Percentiles rank a stretch among this genome's conserved stretches.
Evolutionary conservation across 768 basidiomycete genomes (phyloP).

Genomic region (Ephemerocybe angulata): DNA sequence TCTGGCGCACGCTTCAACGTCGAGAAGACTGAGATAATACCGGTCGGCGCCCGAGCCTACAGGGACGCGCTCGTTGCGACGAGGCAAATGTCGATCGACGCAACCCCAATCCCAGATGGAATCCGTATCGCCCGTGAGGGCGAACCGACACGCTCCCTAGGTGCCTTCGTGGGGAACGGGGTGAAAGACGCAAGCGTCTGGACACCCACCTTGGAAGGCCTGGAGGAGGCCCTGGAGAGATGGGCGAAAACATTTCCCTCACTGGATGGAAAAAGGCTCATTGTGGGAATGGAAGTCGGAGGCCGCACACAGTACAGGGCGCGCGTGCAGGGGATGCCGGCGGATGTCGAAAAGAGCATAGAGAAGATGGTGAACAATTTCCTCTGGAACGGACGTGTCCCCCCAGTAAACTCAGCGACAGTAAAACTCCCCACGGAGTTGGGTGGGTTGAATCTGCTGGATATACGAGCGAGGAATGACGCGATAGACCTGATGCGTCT

Average conservation of each 20-base stretch:
- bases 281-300: conserved; percentile 21
- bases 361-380: conserved; percentile 17
- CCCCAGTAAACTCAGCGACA: conserved; percentile 1
- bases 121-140: conserved; percentile 31
- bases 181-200: conserved; percentile 19
- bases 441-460: conserved; percentile 16
- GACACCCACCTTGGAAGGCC: conserved; percentile 23
- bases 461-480: conserved; percentile 20
- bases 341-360: conserved; percentile 16
- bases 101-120: conserved; percentile 10
- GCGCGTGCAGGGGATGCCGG: conserved; percentile 26
- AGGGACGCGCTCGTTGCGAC: background rate
- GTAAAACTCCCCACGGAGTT: conserved; percentile 2
- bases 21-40: conserved; percentile 38
- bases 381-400: conserved; percentile 17
- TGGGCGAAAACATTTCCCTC: conserved; percentile 26
- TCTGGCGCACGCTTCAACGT: conserved; percentile 40
- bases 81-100: background rate
- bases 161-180: conserved; percentile 30
- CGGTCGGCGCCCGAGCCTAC: conserved; percentile 24
- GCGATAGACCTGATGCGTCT: conserved; percentile 21
- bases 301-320: conserved; percentile 24
- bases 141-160: conserved; percentile 28
- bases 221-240: conserved; percentile 13
- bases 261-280: conserved; percentile 14